Percentiles rank a stretch among this genome's conserved stretches.
phyloP scores from a whole-genome alignment of 805 yeast species.

The Zygoascus tannicola region DNA sequence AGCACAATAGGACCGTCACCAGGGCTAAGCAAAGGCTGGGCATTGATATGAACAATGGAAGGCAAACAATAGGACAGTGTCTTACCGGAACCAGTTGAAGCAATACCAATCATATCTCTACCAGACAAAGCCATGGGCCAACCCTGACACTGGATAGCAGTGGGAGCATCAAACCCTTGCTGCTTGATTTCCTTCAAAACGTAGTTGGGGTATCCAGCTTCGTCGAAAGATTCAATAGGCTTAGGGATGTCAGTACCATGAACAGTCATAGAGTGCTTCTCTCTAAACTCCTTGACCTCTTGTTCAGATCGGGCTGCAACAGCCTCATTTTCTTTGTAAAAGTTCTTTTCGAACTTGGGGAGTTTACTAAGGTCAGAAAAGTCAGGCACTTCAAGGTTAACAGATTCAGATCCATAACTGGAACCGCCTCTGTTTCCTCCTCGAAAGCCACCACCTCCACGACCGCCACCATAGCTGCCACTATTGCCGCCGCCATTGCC shows the following conservation, averaged over 20 bases:
- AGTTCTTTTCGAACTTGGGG: slow-evolving; percentile 91
- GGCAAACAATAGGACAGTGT: slow-evolving; percentile 96
- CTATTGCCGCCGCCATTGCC: slow-evolving; percentile 32
- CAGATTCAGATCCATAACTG: slow-evolving; percentile 36
- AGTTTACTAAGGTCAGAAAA: slow-evolving; percentile 63
- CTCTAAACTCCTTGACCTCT: slow-evolving; percentile 71
- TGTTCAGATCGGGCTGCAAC: slow-evolving; percentile 67
- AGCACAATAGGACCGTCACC: slow-evolving; percentile 98
- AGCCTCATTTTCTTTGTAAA: slow-evolving; percentile 74
- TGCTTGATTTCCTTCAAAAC: slow-evolving; percentile 81
- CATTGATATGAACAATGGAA: slow-evolving; percentile 94
- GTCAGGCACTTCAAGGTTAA: slow-evolving; percentile 57
- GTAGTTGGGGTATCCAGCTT: slow-evolving; percentile 96
- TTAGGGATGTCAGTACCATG: slow-evolving; percentile 81
- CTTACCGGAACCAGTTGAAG: slow-evolving; percentile 98
- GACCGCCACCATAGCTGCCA: slow-evolving; percentile 22
- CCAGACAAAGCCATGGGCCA: slow-evolving; percentile 99
- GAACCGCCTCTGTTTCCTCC: slow-evolving; percentile 24
- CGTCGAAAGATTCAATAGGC: slow-evolving; percentile 87
- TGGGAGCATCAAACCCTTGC: slow-evolving; percentile 89
- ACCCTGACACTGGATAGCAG: slow-evolving; percentile 98
- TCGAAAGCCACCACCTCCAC: slow-evolving; percentile 29
- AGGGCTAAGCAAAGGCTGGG: slow-evolving; percentile 84
- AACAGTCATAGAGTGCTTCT: slow-evolving; percentile 75
- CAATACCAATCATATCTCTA: slow-evolving; percentile 98